Base-by-base conservation (phyloP, 495 filamentous ascomycete species). In the Evernia prunastri region DNA sequence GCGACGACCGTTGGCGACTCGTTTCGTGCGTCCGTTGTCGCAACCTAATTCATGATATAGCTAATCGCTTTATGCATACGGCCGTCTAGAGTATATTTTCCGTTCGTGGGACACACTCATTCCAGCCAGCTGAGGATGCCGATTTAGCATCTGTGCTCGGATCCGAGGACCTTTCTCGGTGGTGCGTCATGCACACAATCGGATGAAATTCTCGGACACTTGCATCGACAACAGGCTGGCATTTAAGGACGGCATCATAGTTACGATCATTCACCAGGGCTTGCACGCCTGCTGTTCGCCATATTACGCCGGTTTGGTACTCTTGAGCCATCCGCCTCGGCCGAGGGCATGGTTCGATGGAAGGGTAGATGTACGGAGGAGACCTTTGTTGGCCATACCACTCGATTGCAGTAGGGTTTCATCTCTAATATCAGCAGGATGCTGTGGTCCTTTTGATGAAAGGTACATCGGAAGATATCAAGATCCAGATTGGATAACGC, bases 101-200 rank as follows among this genome's bases (percentile, higher is more conserved):
- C 80, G 23, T 81, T 80, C 0, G 75, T 77, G 1, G 82, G 83
- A 7, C 76, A 71, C 0, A 87, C 76, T 75, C 82, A 81, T 15
- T 80, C 80, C 6, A 88, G 72, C 40, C 80, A 80, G 0, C 82
- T 83, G 20, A 86, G 9, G 20, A 36, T 27, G 35, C 3, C 10
- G 20, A 20, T n/a, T 43, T 4, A 37, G 59, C 17, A 25, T 4
- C 23, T 23, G 6, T 35, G 45, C 33, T 40, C 18, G 45, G 47
- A n/a, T n/a, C 45, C 37, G 1, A 12, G n/a, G 8, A 12, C 1
- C 31, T 61, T 54, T 2, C 2, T 42, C 7, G 60, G 9, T 10
- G 60, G 13, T 13, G 60, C 33, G 33, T 37, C 27, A n/a, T 61
- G 31, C 40, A 17, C 27, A 35, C 60, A 56, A 13, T 61, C 33